Evolutionary conservation across 768 basidiomycete genomes (phyloP).

Genomic region (Dendrothele bispora): DNA sequence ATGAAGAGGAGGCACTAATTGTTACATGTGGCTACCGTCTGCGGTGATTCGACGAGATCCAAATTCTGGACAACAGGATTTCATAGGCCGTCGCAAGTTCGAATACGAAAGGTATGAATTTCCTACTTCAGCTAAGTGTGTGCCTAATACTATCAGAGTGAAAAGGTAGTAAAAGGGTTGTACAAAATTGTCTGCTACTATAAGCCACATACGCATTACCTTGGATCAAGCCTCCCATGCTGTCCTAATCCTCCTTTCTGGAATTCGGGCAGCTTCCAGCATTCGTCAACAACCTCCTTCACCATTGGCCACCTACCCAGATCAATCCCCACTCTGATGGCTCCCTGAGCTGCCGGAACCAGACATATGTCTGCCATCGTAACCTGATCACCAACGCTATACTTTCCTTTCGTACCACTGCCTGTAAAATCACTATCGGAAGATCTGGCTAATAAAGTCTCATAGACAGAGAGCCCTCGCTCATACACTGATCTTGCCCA

Average conservation of each 20-base stretch:
- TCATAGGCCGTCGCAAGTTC: too few species aligned
- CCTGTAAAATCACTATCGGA: neutral
- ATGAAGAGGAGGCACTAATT: too few species aligned
- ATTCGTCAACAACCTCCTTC: neutral
- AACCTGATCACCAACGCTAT: neutral
- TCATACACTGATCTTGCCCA: neutral
- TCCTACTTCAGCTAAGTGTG: too few species aligned
- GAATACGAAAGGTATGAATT: too few species aligned
- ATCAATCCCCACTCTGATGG: neutral
- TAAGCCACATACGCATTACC: too few species aligned
- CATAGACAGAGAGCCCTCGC: neutral
- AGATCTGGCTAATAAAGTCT: neutral
- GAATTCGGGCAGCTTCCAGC: neutral
- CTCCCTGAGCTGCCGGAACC: constrained; percentile 1
- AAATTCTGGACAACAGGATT: too few species aligned
- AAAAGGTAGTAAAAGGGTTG: too few species aligned
- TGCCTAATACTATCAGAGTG: too few species aligned
- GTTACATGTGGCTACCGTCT: too few species aligned
- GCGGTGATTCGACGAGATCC: too few species aligned
- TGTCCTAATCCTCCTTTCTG: neutral
- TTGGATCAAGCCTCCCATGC: neutral
- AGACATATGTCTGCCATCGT: neutral
- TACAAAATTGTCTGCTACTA: too few species aligned
- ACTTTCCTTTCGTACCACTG: too few species aligned
- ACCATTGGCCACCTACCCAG: neutral